A percentile compares a stretch with the other conserved stretches of the same genome.
Conservation (phyloP, 1,284 basidiomycete species). For the Apiotrichum brassicae region DNA sequence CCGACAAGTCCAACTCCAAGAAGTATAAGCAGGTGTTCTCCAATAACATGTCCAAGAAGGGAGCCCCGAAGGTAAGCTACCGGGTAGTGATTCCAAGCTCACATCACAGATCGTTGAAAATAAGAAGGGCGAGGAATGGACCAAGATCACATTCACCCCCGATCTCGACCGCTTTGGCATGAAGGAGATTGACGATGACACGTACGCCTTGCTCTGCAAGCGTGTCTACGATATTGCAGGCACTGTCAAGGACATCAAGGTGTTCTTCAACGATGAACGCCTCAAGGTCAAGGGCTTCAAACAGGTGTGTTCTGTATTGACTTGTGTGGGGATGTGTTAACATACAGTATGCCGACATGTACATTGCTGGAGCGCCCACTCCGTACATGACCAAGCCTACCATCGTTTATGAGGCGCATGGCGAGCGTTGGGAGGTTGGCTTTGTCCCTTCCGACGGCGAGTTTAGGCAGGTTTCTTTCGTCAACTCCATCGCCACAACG, state of each 20-base stretch:
- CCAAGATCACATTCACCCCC: conserved; percentile 90
- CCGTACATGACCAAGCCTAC: conserved; percentile 69
- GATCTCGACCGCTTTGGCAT: conserved; percentile 91
- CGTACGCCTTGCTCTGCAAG: conserved; percentile 80
- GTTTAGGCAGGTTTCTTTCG: conserved; percentile 92
- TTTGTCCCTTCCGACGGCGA: conserved; percentile 84
- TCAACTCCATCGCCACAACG: conserved; percentile 94
- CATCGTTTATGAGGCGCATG: conserved; percentile 74
- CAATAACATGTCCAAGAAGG: conserved; percentile 85
- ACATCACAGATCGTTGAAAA: conserved; percentile 81
- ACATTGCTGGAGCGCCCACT: conserved; percentile 63
- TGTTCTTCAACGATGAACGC: conserved; percentile 85
- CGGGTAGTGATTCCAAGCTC: too few relatives aligned
- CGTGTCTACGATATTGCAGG: conserved; percentile 98
- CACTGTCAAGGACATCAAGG: conserved; percentile 87
- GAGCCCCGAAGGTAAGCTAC: conserved; percentile 63
- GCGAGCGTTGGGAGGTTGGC: conserved; percentile 85
- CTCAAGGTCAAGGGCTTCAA: conserved; percentile 95
- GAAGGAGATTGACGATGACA: conserved; percentile 86
- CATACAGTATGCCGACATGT: conserved; percentile 80
- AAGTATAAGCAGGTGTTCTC: conserved; percentile 96
- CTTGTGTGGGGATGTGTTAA: background rate
- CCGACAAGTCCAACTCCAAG: conserved; percentile 75
- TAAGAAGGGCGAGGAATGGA: conserved; percentile 78
- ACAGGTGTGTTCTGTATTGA: conserved; percentile 51